Base-by-base conservation (phyloP, 345 rosid species). In the Syzygium aqueum region DNA sequence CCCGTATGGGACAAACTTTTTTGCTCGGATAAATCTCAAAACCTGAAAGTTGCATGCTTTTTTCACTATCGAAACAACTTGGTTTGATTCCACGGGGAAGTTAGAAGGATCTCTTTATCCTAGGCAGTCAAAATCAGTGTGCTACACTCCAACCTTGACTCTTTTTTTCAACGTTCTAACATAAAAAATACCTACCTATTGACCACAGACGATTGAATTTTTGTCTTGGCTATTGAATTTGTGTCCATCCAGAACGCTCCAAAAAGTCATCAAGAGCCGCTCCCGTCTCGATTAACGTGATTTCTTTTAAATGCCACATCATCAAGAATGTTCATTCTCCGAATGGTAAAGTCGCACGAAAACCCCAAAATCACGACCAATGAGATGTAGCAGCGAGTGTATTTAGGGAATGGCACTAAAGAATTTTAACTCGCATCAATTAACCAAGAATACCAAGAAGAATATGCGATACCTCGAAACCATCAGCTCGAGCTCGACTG, bases 341-440 rank as follows among this genome's bases (percentile, higher is more conserved):
- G 0, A 61, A 6, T 7, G 1, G n/a, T 61, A n/a, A 61, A 61
- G 33, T n/a, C 2, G 73, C 30, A 13, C 73, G n/a, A n/a, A n/a
- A n/a, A 2, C 37, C 63, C 63, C 7, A 57, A 5, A 9, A 25
- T 57, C 63, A 57, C 7, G 7, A 2, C 19, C 16, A 19, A 59
- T 2, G 3, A 3, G 8, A n/a, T 0, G 28, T 1, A 14, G 5
- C 1, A 6, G 30, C 3, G 21, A 8, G 14, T n/a, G 14, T 7
- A 6, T 61, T 7, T 61, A n/a, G 73, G 37, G 5, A 61, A n/a
- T 6, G 73, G 30, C 37, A 13, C n/a, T n/a, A 19, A 8, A 61
- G 9, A 61, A 61, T 8, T 61, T 7, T 37, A 16, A 61, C 37
- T 61, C 15, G 73, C 19, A 13, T 61, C 33, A 13, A 61, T 61